A percentile compares a stretch with the other conserved stretches of the same genome.
These are phyloP conservation scores for Tricholoma furcatifolium DNA, from an alignment of 768 basidiomycete genomes.

Conservation along the genomic window DNA sequence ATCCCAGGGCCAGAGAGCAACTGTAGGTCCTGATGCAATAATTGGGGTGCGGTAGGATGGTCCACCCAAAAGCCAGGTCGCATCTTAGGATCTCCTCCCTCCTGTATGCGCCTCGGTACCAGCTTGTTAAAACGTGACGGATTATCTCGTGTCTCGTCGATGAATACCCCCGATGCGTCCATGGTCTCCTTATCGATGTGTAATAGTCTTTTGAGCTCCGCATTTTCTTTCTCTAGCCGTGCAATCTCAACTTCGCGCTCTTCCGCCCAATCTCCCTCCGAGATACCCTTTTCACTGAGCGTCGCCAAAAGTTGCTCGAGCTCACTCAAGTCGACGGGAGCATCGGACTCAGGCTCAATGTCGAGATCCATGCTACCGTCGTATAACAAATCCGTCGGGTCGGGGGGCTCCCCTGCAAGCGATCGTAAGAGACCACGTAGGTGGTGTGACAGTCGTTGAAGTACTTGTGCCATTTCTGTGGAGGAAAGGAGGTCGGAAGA, in stretches of 20 bases:
- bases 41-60: background rate
- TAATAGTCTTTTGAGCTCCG: conserved; percentile 68
- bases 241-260: conserved; percentile 87
- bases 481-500: conserved; percentile 57
- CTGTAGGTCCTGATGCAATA: background rate
- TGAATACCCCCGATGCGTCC: conserved; percentile 47
- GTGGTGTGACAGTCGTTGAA: conserved; percentile 69
- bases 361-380: conserved; percentile 30
- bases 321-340: conserved; percentile 35
- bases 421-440: conserved; percentile 73
- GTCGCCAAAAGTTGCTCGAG: conserved; percentile 41
- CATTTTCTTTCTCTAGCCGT: conserved; percentile 82
- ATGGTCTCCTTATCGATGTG: conserved; percentile 66
- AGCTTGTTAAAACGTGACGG: conserved; percentile 37
- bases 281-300: conserved; percentile 33
- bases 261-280: conserved; percentile 73
- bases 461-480: conserved; percentile 58
- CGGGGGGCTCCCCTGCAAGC: conserved; percentile 63
- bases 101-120: conserved; percentile 21
- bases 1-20: background rate
- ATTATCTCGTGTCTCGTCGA: conserved; percentile 49
- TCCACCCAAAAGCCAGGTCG: conserved; percentile 6
- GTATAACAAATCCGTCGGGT: conserved; percentile 36
- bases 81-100: background rate
- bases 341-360: conserved; percentile 35